A percentile compares a stretch with the other conserved stretches of the same genome.
phyloP scores from a whole-genome alignment of 148 eudicot genomes.

The Rheum nobile region DNA sequence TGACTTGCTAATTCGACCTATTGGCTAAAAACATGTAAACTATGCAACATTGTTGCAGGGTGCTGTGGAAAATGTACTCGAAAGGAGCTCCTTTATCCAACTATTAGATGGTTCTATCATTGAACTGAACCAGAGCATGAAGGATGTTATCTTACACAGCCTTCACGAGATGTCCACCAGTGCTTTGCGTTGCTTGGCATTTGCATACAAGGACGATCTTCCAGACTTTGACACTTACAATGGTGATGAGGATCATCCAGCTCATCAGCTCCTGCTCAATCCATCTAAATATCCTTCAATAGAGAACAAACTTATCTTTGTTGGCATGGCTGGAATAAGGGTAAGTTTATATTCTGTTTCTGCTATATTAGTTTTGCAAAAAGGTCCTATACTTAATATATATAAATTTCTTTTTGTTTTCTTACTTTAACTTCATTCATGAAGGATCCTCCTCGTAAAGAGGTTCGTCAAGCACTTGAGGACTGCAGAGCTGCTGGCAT shows the following conservation, averaged over 20 bases:
- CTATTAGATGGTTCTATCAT: conserved; percentile 60
- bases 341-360: conserved; percentile 27
- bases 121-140: conserved; percentile 38
- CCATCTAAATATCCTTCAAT: conserved; percentile 61
- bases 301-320: conserved; percentile 69
- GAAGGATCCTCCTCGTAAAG: conserved; percentile 57
- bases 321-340: conserved; percentile 73
- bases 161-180: conserved; percentile 65
- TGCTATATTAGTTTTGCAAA: neutral
- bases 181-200: conserved; percentile 75
- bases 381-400: neutral
- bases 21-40: neutral
- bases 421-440: neutral
- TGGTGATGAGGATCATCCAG: conserved; percentile 82
- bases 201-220: conserved; percentile 72
- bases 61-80: conserved; percentile 77
- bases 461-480: conserved; percentile 45
- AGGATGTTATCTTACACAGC: conserved; percentile 35
- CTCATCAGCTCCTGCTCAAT: conserved; percentile 55
- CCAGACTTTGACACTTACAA: conserved; percentile 52
- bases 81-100: conserved; percentile 66
- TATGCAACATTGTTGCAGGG: conserved; percentile 36
- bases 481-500: conserved; percentile 64
- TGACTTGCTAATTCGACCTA: neutral
- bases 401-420: neutral